Conservation (phyloP, 768 basidiomycete species). For the Tylopilus cervinicoccineus region DNA sequence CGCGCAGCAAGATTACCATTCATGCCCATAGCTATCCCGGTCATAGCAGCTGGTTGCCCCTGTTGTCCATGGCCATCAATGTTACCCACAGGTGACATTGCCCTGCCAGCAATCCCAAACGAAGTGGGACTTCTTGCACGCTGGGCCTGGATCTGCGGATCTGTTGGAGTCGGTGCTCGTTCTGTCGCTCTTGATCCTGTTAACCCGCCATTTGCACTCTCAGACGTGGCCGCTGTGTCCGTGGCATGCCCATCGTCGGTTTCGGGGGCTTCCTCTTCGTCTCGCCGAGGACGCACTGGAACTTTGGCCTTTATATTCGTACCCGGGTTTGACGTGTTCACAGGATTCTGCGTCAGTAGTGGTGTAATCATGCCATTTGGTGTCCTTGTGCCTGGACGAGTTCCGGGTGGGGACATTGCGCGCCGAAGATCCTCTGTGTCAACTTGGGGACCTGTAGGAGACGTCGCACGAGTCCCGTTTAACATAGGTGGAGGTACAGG, state of each 20-base stretch:
- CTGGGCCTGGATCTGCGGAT: conserved; percentile 30
- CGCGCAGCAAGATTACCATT: conserved; percentile 46
- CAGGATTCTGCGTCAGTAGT: conserved; percentile 9
- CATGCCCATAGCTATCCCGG: conserved; percentile 49
- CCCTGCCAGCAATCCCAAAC: conserved; percentile 40
- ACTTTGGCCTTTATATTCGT: conserved; percentile 47
- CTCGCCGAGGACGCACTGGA: conserved; percentile 46
- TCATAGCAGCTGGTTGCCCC: conserved; percentile 43
- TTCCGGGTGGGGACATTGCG: conserved; percentile 59
- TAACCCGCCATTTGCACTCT: conserved; percentile 31
- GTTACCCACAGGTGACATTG: conserved; percentile 54
- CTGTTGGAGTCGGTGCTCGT: conserved; percentile 53
- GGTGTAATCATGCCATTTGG: conserved; percentile 26
- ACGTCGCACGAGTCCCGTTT: conserved; percentile 53
- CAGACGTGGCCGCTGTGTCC: conserved; percentile 45
- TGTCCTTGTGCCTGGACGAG: conserved; percentile 38
- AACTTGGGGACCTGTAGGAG: conserved; percentile 48
- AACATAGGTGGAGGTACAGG: conserved; percentile 28
- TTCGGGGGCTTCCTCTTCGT: conserved; percentile 36
- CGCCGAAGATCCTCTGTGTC: conserved; percentile 60
- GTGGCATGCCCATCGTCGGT: conserved; percentile 50
- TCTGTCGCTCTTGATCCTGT: conserved; percentile 32
- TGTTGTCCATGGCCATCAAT: conserved; percentile 23
- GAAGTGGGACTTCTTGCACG: conserved; percentile 59
- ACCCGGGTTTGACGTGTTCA: conserved; percentile 4